phyloP scores from a whole-genome alignment of 1,284 basidiomycete genomes.

The Ceratobasidium sp. region DNA sequence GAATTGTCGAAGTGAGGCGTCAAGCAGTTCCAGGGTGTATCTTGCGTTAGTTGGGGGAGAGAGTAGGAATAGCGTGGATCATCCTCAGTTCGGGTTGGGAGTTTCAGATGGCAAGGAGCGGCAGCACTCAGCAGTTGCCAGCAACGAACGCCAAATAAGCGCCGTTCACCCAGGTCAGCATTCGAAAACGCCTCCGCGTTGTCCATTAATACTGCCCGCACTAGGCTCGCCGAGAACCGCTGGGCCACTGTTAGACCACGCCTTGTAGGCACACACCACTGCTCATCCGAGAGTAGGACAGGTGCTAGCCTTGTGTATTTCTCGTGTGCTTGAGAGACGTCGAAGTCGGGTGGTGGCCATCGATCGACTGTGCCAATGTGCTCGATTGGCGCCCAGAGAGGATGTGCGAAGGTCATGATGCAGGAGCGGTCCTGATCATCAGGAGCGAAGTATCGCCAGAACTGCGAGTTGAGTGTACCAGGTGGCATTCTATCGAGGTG shows the following conservation, averaged over 20 bases:
- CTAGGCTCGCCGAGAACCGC: neutral
- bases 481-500: conserved; percentile 26
- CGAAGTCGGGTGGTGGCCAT: neutral
- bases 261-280: neutral
- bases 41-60: no score
- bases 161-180: no score
- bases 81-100: neutral
- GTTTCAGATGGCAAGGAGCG: neutral
- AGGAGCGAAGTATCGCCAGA: neutral
- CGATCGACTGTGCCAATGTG: neutral
- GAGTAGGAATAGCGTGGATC: neutral
- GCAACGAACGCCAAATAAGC: neutral
- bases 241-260: neutral
- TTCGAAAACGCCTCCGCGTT: neutral
- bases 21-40: neutral
- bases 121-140: neutral
- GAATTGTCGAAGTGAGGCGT: no score
- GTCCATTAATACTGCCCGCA: neutral
- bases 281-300: neutral
- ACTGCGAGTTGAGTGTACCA: neutral
- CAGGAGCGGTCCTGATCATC: neutral
- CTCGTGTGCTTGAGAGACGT: neutral
- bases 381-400: neutral
- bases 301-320: neutral
- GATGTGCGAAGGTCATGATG: no score